Base-by-base conservation (phyloP, 805 yeast genomes). In the Metschnikowia lochheadii region DNA sequence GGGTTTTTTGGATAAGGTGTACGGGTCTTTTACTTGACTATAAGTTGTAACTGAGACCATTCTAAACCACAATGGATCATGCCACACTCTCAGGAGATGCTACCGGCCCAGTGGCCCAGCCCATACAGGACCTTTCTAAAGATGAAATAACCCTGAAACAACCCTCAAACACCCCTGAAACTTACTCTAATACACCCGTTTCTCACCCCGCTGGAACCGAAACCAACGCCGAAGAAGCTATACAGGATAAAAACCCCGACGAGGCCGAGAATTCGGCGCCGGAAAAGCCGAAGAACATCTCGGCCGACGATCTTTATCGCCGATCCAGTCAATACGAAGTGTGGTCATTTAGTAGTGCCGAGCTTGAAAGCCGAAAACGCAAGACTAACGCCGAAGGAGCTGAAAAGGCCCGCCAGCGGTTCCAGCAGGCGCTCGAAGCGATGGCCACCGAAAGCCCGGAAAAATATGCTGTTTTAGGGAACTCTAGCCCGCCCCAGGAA, bases 281-380 rank as follows among this genome's bases (percentile, higher is more conserved):
- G 20, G 40, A 20, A 18, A 11, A n/a, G 7, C 23, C 40, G 5
- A 46, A 48, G 33, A 33, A 44, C 36, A 76, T 87, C 6, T 72
- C 89, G 1, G 87, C 82, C 59, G 97, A 94, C 65, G 99, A 94
- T 56, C 71, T 94, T 37, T 92, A 89, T 67, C 79, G 98, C 40
- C 78, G 90, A 32, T 87, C 96, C 3, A 79, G 94, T 0, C 99
- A 92, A 69, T 92, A 78, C 64, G 73, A 85, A 47, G 50, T 81
- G 8, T 92, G 99, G 99, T 90, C 97, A 1, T 92, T 80, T 65
- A 82, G 89, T 0, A 62, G 64, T 17, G 79, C 79, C 1, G 79
- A 78, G 49, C 72, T 92, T n/a, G 68, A 66, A 3, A 73, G 76
- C 29, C 66, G 72, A 34, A 71, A 88, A 51, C 56, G 60, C 14